These are phyloP conservation scores for Eucalyptus pauciflora DNA, from an alignment of 345 rosid genomes.

Conservation along the genomic window DNA sequence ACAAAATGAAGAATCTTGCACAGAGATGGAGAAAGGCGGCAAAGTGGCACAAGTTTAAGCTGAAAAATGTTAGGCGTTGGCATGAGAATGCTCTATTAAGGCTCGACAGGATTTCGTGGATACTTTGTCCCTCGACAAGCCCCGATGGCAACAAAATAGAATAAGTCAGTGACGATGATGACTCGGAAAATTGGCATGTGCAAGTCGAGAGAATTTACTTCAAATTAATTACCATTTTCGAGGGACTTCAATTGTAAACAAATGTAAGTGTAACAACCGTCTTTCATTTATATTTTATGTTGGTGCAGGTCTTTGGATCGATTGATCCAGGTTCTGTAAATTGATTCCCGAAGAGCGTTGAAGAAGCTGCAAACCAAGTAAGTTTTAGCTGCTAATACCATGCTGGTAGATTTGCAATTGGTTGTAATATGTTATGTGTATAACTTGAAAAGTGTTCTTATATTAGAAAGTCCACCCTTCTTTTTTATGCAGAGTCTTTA, in stretches of 20 bases:
- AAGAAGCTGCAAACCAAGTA: slow-evolving; percentile 47
- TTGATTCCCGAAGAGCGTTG: slow-evolving; percentile 39
- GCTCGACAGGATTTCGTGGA: no score
- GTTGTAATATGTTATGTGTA: no score
- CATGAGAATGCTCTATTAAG: no score
- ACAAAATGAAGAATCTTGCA: rapidly evolving
- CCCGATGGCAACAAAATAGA: background rate
- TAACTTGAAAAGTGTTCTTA: background rate
- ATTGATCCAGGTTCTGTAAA: slow-evolving; percentile 65
- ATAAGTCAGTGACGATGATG: slow-evolving; percentile 19
- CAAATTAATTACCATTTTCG: background rate
- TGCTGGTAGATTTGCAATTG: background rate
- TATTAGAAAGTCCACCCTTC: background rate
- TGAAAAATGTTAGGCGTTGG: no score
- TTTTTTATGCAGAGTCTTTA: background rate
- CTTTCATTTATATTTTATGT: background rate
- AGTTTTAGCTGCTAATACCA: background rate
- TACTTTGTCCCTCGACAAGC: no score
- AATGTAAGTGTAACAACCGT: background rate
- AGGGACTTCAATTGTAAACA: background rate
- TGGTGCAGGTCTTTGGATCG: slow-evolving; percentile 43
- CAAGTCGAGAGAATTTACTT: slow-evolving; percentile 12
- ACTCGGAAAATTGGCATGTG: slow-evolving; percentile 55
- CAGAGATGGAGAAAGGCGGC: no score
- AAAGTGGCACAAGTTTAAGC: rapidly evolving